Conservation (phyloP, 345 rosid species). For the Salix purpurea region DNA sequence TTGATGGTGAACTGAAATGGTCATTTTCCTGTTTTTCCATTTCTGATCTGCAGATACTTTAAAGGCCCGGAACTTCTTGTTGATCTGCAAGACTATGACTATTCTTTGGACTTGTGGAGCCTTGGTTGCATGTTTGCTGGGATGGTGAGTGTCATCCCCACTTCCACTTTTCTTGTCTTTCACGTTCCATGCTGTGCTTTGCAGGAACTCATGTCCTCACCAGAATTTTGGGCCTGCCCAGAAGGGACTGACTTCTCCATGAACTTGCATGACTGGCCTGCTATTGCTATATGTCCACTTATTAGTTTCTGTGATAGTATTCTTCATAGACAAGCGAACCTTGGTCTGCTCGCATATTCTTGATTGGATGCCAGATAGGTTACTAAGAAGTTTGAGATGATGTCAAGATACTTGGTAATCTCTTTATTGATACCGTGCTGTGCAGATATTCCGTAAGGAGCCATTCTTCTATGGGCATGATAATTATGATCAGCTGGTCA, state of each 20-base stretch:
- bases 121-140: slow-evolving; percentile 99
- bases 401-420: slow-evolving; percentile 14
- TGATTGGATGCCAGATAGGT: slow-evolving; percentile 25
- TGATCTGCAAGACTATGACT: slow-evolving; percentile 96
- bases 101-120: slow-evolving; percentile 97
- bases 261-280: neutral
- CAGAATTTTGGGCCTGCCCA: neutral
- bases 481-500: slow-evolving; percentile 93
- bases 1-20: neutral
- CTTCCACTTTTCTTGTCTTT: neutral
- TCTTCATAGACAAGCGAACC: slow-evolving; percentile 13
- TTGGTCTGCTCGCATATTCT: slow-evolving; percentile 29
- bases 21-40: neutral
- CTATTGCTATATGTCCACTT: neutral
- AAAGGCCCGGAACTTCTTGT: slow-evolving; percentile 99
- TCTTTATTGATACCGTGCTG: slow-evolving; percentile 24
- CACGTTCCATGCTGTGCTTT: neutral
- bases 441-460: slow-evolving; percentile 96
- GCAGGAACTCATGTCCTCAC: neutral
- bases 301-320: slow-evolving; percentile 2
- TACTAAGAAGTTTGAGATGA: slow-evolving; percentile 20
- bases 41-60: slow-evolving; percentile 59
- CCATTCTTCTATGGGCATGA: slow-evolving; percentile 99
- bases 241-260: neutral
- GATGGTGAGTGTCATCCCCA: slow-evolving; percentile 56